phyloP scores from a whole-genome alignment of 139 green algal species.

The Nannochloris sp. region DNA sequence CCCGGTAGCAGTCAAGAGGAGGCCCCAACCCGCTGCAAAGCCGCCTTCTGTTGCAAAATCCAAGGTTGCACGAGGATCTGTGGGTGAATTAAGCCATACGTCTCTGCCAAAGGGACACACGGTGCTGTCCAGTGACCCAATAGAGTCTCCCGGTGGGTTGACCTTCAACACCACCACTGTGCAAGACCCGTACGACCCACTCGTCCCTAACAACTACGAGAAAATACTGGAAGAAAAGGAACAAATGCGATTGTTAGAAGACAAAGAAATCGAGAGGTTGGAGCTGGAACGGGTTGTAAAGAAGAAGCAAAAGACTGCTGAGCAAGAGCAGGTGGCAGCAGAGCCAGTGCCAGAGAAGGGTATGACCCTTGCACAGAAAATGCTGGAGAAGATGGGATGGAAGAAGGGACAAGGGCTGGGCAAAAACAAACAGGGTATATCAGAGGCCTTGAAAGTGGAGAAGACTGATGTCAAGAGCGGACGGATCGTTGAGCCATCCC shows the following conservation, averaged over 20 bases:
- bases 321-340: neutral
- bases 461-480: slow-evolving; percentile 39
- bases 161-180: neutral
- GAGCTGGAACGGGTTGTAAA: slow-evolving; percentile 15
- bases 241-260: slow-evolving; percentile 43
- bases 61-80: neutral
- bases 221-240: slow-evolving; percentile 35
- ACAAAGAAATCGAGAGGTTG: slow-evolving; percentile 57
- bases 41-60: neutral
- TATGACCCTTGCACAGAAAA: slow-evolving; percentile 51
- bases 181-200: slow-evolving; percentile 82
- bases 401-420: slow-evolving; percentile 75
- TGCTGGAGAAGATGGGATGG: slow-evolving; percentile 98
- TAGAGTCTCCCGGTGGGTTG: neutral
- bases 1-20: neutral
- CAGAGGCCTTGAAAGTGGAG: slow-evolving; percentile 69
- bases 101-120: no score
- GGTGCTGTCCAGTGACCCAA: no score
- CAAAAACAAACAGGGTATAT: slow-evolving; percentile 71
- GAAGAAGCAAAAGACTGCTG: neutral
- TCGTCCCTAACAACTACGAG: slow-evolving; percentile 86
- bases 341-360: slow-evolving; percentile 13
- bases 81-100: no score
- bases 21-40: neutral
- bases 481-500: neutral